phyloP scores from a whole-genome alignment of 371 early-diverging fungal species.

The Blakeslea trispora region DNA sequence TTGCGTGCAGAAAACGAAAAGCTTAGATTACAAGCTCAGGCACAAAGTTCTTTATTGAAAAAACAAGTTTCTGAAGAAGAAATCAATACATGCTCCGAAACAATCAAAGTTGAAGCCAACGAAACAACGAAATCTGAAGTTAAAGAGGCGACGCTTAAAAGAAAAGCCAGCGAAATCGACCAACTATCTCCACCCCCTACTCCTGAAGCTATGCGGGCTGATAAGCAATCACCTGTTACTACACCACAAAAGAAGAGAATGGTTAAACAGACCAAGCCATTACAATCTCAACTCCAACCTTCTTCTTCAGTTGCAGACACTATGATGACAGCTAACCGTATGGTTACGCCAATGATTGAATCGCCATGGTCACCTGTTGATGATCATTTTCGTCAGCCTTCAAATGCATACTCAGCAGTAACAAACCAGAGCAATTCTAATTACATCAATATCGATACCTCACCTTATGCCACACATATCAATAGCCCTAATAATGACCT shows the following conservation, averaged over 20 bases:
- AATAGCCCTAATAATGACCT: conserved; percentile 5
- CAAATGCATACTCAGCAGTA: not conserved
- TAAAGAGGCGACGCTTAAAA: conserved; percentile 4
- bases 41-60: conserved; percentile 8
- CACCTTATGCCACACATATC: conserved; percentile 1
- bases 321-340: not conserved
- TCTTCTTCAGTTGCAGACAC: not conserved
- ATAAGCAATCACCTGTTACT: not conserved
- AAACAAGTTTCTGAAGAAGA: conserved; percentile 1
- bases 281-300: not conserved
- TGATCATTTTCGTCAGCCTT: conserved; percentile 4
- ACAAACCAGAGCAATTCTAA: not conserved
- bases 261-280: conserved; percentile 17
- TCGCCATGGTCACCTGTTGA: conserved; percentile 14
- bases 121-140: too few species aligned
- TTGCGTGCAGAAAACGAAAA: conserved; percentile 30
- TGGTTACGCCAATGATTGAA: conserved; percentile 4
- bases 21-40: conserved; percentile 23
- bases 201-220: conserved; percentile 16
- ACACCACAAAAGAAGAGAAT: conserved; percentile 16
- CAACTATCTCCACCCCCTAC: conserved; percentile 30
- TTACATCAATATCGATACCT: conserved; percentile 6
- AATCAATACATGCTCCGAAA: not conserved
- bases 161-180: conserved; percentile 19
- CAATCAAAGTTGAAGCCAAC: not conserved